These are phyloP conservation scores for Fusarium metavorans DNA, from an alignment of 2,329 filamentous ascomycete genomes.

Conservation along the genomic window DNA sequence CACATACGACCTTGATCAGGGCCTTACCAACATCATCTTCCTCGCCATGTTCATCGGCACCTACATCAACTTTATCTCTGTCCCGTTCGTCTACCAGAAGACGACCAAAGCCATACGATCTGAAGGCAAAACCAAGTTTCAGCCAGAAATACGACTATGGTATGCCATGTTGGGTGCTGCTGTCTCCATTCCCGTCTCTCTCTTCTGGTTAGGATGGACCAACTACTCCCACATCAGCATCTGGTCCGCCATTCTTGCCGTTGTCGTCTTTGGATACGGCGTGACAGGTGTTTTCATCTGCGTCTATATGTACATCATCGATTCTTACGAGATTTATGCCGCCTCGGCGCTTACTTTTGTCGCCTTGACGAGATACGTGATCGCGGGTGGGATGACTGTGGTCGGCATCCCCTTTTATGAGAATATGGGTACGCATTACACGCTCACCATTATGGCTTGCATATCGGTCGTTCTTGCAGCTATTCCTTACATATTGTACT, in stretches of 20 bases:
- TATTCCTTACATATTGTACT: constrained; percentile 47
- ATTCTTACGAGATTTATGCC: constrained; percentile 50
- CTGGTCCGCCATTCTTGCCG: constrained; percentile 59
- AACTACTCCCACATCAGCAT: constrained; percentile 55
- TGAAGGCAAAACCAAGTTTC: constrained; percentile 33
- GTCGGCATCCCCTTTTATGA: constrained; percentile 50
- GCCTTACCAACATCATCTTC: constrained; percentile 58
- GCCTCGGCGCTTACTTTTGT: constrained; percentile 50
- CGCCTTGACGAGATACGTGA: constrained; percentile 46
- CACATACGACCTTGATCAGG: constrained; percentile 56
- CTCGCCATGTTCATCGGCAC: constrained; percentile 58
- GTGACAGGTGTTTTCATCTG: constrained; percentile 48
- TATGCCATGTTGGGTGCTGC: constrained; percentile 58
- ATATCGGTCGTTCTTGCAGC: constrained; percentile 44
- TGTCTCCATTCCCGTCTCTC: constrained; percentile 55
- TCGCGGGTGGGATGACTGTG: constrained; percentile 51
- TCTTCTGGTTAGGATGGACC: constrained; percentile 66
- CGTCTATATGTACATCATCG: constrained; percentile 53
- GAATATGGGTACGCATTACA: constrained; percentile 49
- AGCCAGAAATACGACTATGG: constrained; percentile 56
- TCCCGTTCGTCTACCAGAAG: constrained; percentile 50
- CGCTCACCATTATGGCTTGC: constrained; percentile 49
- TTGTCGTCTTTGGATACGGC: constrained; percentile 58
- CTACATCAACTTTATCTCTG: constrained; percentile 48
- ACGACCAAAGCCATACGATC: constrained; percentile 45